Evolutionary conservation across 1,139 yeast species (phyloP), one percentile per base, ranked within the genome.

Genomic region (Sugiyamaella castrensis): DNA sequence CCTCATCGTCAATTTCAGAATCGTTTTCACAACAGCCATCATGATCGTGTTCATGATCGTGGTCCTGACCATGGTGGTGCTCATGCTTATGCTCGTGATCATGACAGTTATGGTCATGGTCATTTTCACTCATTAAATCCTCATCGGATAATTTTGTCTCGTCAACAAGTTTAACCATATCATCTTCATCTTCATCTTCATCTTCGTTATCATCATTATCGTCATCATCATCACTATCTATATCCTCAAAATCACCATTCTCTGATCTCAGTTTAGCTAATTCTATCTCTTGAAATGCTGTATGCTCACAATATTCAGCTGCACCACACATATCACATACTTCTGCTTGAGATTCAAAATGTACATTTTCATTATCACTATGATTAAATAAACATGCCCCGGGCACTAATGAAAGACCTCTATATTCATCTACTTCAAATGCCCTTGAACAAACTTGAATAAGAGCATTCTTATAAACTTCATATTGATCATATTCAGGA

Each of bases 351-450:
- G 91, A 76, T 48, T 84, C 86, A 63, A 89, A 89, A 65, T 85
- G 87, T 6, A 84, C 89, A 59, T 81, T 75, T 38, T 76, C 71
- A 8, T 54, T 72, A 8, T 76, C 75, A 35, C 78, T 70, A 63
- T 88, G 96, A 58, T 89, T 89, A 69, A 89, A 89, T 43, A 91
- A 70, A 65, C 91, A 96, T 0, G 96, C 97, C 12, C 91, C 91
- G 0, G 97, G 96, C 29, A 89, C 96, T 52, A 91, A 70, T 0
- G 86, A 87, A 36, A 84, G 74, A 27, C 82, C 86, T 58, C 84
- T 87, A 63, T 69, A 88, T 42, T 74, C 75, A 64, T 91, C 97
- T 15, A 91, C 81, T 47, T 82, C 82, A 63, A 89, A 88, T 1
- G 91, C 89, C 52, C 96, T 74, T 0, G 95, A 81, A 0, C 89